These are phyloP conservation scores for Scheffersomyces insectosa DNA, from an alignment of 1,139 yeast genomes.

Conservation along the genomic window DNA sequence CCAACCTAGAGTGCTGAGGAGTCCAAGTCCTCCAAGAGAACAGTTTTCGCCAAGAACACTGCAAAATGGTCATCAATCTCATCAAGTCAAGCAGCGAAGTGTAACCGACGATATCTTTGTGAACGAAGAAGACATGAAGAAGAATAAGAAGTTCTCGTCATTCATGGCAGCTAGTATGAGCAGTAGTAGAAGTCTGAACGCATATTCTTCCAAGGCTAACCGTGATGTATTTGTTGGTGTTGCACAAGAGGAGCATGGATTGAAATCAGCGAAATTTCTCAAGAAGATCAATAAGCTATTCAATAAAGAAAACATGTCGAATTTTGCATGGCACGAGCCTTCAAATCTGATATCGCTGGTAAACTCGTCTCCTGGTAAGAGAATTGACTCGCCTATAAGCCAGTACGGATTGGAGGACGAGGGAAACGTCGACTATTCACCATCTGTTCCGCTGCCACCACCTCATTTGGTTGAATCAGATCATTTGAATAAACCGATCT, in stretches of 20 bases:
- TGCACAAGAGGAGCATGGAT: conserved; percentile 3
- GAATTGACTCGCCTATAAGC: conserved; percentile 20
- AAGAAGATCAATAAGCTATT: conserved; percentile 32
- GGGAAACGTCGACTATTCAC: conserved; percentile 18
- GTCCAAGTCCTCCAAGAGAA: not conserved
- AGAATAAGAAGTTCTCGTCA: conserved; percentile 1
- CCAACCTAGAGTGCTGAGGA: conserved; percentile 2
- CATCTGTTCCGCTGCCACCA: conserved; percentile 4
- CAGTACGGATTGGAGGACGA: conserved; percentile 13
- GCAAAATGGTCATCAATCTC: conserved; percentile 4
- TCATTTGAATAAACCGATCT: not conserved
- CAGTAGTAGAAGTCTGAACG: conserved; percentile 1
- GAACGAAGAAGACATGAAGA: conserved; percentile 1
- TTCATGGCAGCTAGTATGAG: not conserved
- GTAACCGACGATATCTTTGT: conserved; percentile 32
- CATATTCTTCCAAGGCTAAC: not conserved
- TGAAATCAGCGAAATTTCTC: not conserved
- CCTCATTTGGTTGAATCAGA: conserved; percentile 1
- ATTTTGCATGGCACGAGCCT: conserved; percentile 20
- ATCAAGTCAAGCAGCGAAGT: conserved; percentile 9
- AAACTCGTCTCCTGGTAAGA: conserved; percentile 1
- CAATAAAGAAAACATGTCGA: conserved; percentile 28
- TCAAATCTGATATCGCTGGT: not conserved
- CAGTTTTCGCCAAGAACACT: conserved; percentile 12
- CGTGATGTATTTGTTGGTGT: conserved; percentile 16